Base-by-base conservation (phyloP, 371 early-diverging fungal species). In the Rhizopus sp. region DNA sequence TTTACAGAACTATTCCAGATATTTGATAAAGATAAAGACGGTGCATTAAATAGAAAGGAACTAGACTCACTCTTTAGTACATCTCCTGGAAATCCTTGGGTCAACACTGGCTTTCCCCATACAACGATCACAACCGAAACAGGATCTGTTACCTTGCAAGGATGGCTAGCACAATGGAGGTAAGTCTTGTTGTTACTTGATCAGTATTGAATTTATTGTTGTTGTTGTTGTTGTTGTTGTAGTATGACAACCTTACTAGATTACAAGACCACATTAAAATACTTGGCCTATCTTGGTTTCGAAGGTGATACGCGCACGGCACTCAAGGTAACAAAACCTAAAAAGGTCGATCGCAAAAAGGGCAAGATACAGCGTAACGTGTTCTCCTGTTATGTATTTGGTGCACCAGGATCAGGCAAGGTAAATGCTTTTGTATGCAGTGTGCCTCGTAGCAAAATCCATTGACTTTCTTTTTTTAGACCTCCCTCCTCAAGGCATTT, bases 121-220 rank as follows among this genome's bases (percentile, higher is more conserved):
- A 90, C 95, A 9, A 93, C 94, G 1, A 85, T 95, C 16, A 93
- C 96, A 12, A 93, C 93, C 30, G 91, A 91, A 23, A 77, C 89
- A 3, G 94, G 94, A 3, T 86, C 89, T 5, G 92, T 98, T 6
- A 95, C 97, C 5, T 74, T 97, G 40, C 97, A 96, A 70, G 96
- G 97, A 15, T 98, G 95, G 81, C 72, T 98, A 41, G 97, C 96
- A 17, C 95, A 95, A 66, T 98, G 98, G 98, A 94, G 91, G 91
- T 90, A 68, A 29, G 50, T 47, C 30, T 47, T 7, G 17, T 30
- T 47, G 47, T 8, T 10, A 30, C n/a, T 48, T 29, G 7, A 4
- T 5, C n/a, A 13, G 1, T 7, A 4, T 49, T n/a, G 4, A 31
- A 13, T 23, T 29, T 39, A 7, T 29, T 51, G 17, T 45, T 40